These are phyloP conservation scores for Aegilops umbellulata DNA, from an alignment of 176 grass and related monocot genomes.

Conservation along the genomic window DNA sequence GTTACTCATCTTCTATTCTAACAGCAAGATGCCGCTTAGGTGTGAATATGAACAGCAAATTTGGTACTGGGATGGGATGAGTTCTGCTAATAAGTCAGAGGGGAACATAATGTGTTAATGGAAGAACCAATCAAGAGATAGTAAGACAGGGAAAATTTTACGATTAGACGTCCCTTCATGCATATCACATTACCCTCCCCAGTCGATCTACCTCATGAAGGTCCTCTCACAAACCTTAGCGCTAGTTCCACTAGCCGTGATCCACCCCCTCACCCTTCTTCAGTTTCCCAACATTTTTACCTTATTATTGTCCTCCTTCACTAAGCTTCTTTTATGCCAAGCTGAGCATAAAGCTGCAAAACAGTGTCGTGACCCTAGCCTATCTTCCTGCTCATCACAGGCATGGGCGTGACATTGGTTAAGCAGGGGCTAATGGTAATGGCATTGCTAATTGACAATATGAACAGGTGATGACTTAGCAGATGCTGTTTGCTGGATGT, in stretches of 20 bases:
- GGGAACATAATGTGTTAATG: neutral
- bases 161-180: neutral
- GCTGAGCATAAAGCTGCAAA: neutral
- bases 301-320: neutral
- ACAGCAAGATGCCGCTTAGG: neutral
- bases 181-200: neutral
- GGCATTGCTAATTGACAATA: neutral
- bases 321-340: constrained; percentile 6
- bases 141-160: neutral
- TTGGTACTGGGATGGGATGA: neutral
- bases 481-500: constrained; percentile 9
- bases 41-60: neutral
- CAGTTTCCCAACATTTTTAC: neutral
- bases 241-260: neutral
- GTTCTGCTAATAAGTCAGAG: neutral
- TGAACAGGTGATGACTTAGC: neutral
- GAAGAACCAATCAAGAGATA: neutral
- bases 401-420: neutral
- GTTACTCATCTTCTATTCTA: no score
- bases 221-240: neutral
- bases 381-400: neutral
- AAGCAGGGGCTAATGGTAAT: neutral
- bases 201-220: neutral
- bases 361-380: neutral
- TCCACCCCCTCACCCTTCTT: neutral